Conservation (phyloP, 2,329 filamentous ascomycete species). For the Fusarium verticillioides region DNA sequence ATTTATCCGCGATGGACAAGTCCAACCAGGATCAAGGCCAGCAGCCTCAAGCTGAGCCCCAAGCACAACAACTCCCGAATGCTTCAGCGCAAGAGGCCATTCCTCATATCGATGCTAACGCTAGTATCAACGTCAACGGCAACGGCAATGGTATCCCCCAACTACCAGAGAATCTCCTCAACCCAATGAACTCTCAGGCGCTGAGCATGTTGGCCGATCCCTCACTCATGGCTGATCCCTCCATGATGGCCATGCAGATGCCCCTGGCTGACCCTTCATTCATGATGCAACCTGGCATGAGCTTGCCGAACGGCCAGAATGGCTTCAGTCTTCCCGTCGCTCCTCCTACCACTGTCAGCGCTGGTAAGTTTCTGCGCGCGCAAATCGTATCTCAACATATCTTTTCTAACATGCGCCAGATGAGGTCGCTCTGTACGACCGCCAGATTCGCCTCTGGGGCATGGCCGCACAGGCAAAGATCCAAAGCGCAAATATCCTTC, state of each 20-base stretch:
- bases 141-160: conserved; percentile 38
- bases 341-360: conserved; percentile 47
- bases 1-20: conserved; percentile 29
- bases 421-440: conserved; percentile 96
- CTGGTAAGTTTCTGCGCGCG: conserved; percentile 44
- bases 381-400: not conserved
- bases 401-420: conserved; percentile 62
- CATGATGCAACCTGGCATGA: conserved; percentile 47
- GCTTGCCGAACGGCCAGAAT: conserved; percentile 48
- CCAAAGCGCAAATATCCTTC: conserved; percentile 86
- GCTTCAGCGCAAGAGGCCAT: conserved; percentile 6
- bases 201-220: conserved; percentile 42
- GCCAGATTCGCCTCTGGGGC: conserved; percentile 97
- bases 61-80: conserved; percentile 34
- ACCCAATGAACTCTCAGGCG: conserved; percentile 39
- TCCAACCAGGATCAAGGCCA: conserved; percentile 31
- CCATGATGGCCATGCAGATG: conserved; percentile 42
- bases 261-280: conserved; percentile 43
- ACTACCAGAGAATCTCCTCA: conserved; percentile 34
- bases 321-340: conserved; percentile 37
- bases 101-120: conserved; percentile 14
- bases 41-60: conserved; percentile 34
- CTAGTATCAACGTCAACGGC: conserved; percentile 24
- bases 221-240: conserved; percentile 42
- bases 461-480: conserved; percentile 95